phyloP scores from a whole-genome alignment of 192 early-diverging fungal species.

The Backusella westeae region DNA sequence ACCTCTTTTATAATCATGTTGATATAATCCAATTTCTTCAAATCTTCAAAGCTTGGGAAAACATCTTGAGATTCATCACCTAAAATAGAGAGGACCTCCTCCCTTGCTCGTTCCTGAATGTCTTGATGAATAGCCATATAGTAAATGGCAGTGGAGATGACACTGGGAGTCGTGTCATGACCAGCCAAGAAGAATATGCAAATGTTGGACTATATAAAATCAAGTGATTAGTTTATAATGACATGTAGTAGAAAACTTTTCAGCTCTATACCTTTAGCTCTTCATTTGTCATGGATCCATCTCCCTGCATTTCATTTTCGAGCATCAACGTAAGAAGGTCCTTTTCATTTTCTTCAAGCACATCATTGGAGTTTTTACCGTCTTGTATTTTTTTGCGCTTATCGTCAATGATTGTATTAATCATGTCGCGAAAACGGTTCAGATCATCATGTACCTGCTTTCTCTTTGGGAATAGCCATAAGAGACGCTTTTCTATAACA shows the following conservation, averaged over 20 bases:
- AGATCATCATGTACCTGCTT: not conserved
- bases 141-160: conserved; percentile 38
- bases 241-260: too few relatives aligned
- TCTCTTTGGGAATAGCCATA: not conserved
- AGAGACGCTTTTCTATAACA: not conserved
- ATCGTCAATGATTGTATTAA: conserved; percentile 3
- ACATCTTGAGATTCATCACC: not conserved
- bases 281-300: not conserved
- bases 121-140: conserved; percentile 43
- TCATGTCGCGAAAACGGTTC: not conserved
- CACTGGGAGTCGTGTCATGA: conserved; percentile 24
- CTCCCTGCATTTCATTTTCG: not conserved
- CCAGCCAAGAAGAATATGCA: not conserved
- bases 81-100: conserved; percentile 16
- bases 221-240: conserved; percentile 5
- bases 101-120: conserved; percentile 18
- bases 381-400: not conserved
- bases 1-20: conserved; percentile 22
- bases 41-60: not conserved
- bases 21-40: conserved; percentile 17
- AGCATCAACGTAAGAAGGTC: not conserved
- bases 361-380: not conserved
- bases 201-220: not conserved
- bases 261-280: not conserved
- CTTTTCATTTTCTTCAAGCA: not conserved